These are phyloP conservation scores for Oxytropis ochrocephala DNA, from an alignment of 306 rosid genomes.

Conservation along the genomic window DNA sequence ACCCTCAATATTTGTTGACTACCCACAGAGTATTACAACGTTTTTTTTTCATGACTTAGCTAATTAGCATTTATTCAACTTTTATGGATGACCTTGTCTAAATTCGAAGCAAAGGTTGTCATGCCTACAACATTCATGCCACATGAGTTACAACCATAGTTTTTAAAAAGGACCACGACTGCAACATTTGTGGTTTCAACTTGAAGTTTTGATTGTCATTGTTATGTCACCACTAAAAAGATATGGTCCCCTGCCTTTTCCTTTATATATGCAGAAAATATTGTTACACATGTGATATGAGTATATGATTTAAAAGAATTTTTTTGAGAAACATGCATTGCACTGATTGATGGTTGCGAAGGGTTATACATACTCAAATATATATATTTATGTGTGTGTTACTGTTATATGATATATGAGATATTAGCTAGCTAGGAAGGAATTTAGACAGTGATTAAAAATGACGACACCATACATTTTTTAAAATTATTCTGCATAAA, in stretches of 20 bases:
- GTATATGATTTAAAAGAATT: background rate
- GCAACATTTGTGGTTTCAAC: conserved; percentile 7
- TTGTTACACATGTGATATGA: background rate
- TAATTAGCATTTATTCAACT: no score
- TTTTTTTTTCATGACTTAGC: no score
- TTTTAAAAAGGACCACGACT: no score
- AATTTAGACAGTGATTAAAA: background rate
- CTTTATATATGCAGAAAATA: background rate
- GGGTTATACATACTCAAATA: no score
- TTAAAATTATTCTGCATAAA: background rate
- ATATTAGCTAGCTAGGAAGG: no score
- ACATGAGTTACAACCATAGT: no score
- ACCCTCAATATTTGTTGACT: background rate
- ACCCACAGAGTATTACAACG: no score
- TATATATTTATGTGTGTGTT: no score
- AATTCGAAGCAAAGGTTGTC: background rate
- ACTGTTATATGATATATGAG: no score
- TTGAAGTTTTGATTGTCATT: background rate
- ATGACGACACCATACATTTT: background rate
- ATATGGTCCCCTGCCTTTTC: conserved; percentile 1
- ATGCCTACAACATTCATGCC: background rate
- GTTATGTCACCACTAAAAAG: background rate
- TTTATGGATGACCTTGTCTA: background rate
- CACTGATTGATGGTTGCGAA: background rate
- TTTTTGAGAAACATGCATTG: background rate